These are phyloP conservation scores for Beauveria sp. DNA, from an alignment of 2,329 filamentous ascomycete species.

Conservation along the genomic window DNA sequence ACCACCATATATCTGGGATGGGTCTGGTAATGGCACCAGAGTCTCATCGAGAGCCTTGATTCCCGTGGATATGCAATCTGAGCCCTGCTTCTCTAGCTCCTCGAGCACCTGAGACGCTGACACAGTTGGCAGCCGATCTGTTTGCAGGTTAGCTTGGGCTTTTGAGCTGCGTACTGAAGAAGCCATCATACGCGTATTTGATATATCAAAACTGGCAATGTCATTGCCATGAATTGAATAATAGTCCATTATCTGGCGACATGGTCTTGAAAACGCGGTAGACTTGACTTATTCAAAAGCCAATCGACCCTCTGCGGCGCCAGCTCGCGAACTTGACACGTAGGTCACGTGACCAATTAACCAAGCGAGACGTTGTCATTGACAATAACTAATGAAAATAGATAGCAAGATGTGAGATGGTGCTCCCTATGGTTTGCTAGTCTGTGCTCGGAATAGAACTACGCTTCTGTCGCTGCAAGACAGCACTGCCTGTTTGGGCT, in stretches of 20 bases:
- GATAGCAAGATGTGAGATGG: not conserved
- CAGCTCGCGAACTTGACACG: conserved; percentile 8
- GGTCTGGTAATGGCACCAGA: conserved; percentile 23
- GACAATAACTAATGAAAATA: not conserved
- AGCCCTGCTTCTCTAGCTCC: conserved; percentile 44
- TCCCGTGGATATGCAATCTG: conserved; percentile 48
- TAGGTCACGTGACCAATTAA: conserved; percentile 6
- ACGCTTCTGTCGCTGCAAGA: too few relatives aligned
- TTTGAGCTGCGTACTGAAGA: not conserved
- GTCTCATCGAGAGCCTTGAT: conserved; percentile 44
- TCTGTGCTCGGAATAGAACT: too few relatives aligned
- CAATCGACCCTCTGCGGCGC: not conserved
- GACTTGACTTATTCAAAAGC: not conserved
- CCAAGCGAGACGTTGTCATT: not conserved
- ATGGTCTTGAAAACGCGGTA: not conserved
- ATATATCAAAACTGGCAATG: conserved; percentile 51
- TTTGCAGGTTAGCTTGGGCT: not conserved
- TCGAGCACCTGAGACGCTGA: conserved; percentile 67
- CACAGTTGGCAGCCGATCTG: conserved; percentile 70
- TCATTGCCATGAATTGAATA: conserved; percentile 53
- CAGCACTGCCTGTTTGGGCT: not conserved
- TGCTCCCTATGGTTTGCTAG: too few relatives aligned
- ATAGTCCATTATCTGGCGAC: conserved; percentile 43
- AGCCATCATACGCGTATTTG: conserved; percentile 40
- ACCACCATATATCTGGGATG: not conserved